Conservation (phyloP, 2,329 filamentous ascomycete genomes). For the Alternaria burnsii region DNA sequence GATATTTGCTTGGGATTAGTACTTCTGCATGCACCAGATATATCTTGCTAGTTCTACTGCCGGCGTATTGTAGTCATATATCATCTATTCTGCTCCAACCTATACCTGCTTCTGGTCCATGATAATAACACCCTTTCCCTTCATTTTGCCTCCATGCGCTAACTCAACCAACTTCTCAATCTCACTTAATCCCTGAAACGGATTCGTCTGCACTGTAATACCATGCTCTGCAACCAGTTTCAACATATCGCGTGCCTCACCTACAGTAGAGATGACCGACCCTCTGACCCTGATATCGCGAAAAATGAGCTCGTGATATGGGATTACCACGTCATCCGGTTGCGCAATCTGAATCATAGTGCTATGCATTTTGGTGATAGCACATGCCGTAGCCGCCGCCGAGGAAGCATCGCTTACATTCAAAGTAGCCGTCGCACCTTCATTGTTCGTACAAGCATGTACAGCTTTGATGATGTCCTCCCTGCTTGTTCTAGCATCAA, state of each 20-base stretch:
- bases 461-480: neutral
- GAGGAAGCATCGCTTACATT: slow-evolving; percentile 51
- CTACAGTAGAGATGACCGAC: neutral
- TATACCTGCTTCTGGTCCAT: neutral
- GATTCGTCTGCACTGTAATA: neutral
- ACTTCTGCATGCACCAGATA: too few relatives aligned
- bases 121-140: neutral
- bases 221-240: neutral
- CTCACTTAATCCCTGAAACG: neutral
- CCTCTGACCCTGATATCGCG: slow-evolving; percentile 58
- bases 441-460: neutral
- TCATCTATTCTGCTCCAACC: neutral
- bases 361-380: slow-evolving; percentile 68
- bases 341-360: slow-evolving; percentile 68
- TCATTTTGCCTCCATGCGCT: neutral
- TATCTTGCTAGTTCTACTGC: too few relatives aligned
- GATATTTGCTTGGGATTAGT: too few relatives aligned
- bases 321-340: slow-evolving; percentile 37
- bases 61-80: neutral
- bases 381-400: slow-evolving; percentile 62
- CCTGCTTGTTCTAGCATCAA: neutral
- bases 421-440: neutral
- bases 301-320: slow-evolving; percentile 61
- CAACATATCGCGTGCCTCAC: neutral
- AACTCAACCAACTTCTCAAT: neutral